Evolutionary conservation across 1,284 basidiomycete species (phyloP), one percentile per base, ranked within the genome.

Genomic region (Papiliotrema terrestris): DNA sequence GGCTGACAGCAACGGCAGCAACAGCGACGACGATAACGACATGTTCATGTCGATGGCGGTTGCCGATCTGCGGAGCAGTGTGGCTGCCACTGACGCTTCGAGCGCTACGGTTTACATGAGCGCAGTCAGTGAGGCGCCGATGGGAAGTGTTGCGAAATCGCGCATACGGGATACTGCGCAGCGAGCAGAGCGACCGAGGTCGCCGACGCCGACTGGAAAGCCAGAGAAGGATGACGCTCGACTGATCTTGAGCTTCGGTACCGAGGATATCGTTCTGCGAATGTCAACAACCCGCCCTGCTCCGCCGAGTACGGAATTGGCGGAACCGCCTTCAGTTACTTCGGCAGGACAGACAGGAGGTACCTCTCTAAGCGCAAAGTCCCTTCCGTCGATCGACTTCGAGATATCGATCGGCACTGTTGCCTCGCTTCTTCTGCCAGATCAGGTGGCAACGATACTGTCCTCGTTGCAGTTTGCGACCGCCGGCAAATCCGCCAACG

Each of bases 1-100:
- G 11, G 45, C 37, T 13, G 57, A 56, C 15, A 58, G 47, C 11
- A 32, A 32, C 11, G 29, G 11, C 29, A 32, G 29, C 29, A 60
- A 58, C 23, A 52, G 50, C 25, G 63, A 59, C 8, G 69, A 71
- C 4, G 63, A 64, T 25, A 60, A 67, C 29, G 64, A 65, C 13
- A 63, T 80, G 72, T 59, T 73, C 48, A 80, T 81, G 78, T 79
- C 78, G 6, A 73, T 76, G 60, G 78, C 78, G 0, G 75, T 80
- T 8, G 74, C 74, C 1, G 79, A 81, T 61, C 61, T 81, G 13
- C 69, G 79, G 14, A 60, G 75, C 23, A 76, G 75, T 48, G 57
- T 58, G 11, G 53, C 55, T 20, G 56, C 59, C 14, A 53, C 52
- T 11, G 48, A 54, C 1, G 59, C 52, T 11, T 60, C 61, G 0